Evolutionary conservation across 805 yeast genomes (phyloP).

Genomic region (Candida boleticola): DNA sequence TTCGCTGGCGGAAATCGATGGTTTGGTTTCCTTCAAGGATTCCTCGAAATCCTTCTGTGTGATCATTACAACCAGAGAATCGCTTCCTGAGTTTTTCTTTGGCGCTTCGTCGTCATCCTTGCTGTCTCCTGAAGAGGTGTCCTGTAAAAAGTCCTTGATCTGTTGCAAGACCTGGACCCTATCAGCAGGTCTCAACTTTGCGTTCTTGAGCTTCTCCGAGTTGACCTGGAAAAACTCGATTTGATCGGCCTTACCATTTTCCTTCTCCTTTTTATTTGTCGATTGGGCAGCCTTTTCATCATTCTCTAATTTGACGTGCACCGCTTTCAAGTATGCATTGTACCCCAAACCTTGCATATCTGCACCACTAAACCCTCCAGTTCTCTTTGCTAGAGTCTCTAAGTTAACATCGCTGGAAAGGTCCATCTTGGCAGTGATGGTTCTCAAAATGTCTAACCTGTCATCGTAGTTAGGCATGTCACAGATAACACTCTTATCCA

Average conservation of each 20-base stretch:
- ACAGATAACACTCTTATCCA: constrained; percentile 89
- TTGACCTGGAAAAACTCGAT: constrained; percentile 46
- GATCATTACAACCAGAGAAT: constrained; percentile 40
- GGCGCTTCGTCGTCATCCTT: constrained; percentile 4
- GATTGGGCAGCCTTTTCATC: constrained; percentile 30
- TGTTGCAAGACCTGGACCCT: constrained; percentile 40
- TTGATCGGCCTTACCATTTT: constrained; percentile 12
- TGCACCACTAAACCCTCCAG: constrained; percentile 89
- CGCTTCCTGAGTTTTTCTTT: constrained; percentile 10
- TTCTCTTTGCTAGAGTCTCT: constrained; percentile 49
- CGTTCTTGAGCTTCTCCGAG: constrained; percentile 24
- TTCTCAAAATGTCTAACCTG: constrained; percentile 66
- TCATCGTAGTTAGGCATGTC: constrained; percentile 76
- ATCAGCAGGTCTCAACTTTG: constrained; percentile 35
- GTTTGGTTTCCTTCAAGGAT: constrained; percentile 75
- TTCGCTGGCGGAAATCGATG: constrained; percentile 83
- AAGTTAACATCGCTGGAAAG: constrained; percentile 51
- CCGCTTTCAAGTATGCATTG: constrained; percentile 87
- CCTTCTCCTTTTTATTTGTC: constrained; percentile 12
- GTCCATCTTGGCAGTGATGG: constrained; percentile 61
- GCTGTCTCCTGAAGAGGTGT: constrained; percentile 4
- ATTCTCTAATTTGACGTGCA: constrained; percentile 61
- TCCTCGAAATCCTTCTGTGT: constrained; percentile 52
- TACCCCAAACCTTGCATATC: constrained; percentile 90
- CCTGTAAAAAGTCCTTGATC: constrained; percentile 36